These are phyloP conservation scores for Xylaria sp. DNA, from an alignment of 2,329 filamentous ascomycete species.

Conservation along the genomic window DNA sequence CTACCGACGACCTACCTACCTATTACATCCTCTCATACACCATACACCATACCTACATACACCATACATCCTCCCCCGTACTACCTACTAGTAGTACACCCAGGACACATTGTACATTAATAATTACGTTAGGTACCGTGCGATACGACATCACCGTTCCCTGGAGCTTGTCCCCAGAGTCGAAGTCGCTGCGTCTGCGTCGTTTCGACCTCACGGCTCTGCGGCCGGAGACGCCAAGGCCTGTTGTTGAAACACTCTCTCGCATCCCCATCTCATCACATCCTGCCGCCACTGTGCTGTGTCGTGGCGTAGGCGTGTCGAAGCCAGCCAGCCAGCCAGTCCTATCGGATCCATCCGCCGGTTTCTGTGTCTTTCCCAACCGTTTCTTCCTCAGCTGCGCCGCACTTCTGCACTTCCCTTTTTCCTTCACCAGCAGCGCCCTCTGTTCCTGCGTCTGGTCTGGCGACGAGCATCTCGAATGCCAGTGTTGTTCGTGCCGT, in stretches of 20 bases:
- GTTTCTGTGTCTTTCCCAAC: slow-evolving; percentile 14
- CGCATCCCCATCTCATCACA: slow-evolving; percentile 29
- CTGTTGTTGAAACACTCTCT: slow-evolving; percentile 43
- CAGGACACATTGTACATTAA: neutral
- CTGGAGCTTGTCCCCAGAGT: slow-evolving; percentile 32
- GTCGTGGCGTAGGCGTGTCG: slow-evolving; percentile 27
- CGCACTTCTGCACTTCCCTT: slow-evolving; percentile 6
- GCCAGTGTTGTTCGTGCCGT: slow-evolving; percentile 27
- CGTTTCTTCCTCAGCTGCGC: slow-evolving; percentile 24
- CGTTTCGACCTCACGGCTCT: slow-evolving; percentile 47
- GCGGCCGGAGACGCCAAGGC: slow-evolving; percentile 41
- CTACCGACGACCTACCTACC: neutral
- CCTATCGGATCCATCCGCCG: slow-evolving; percentile 6
- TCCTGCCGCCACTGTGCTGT: slow-evolving; percentile 30
- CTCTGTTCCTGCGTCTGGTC: slow-evolving; percentile 12
- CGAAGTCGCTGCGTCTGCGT: slow-evolving; percentile 32
- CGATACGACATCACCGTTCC: slow-evolving; percentile 13
- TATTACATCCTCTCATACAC: neutral
- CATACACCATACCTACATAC: neutral
- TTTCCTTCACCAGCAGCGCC: neutral
- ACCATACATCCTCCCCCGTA: too few relatives aligned
- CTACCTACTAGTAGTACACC: too few relatives aligned
- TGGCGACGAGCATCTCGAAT: slow-evolving; percentile 38
- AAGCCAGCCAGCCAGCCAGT: slow-evolving; percentile 24
- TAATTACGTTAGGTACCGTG: neutral